Evolutionary conservation across 208 protist species (phyloP), one percentile per base, ranked within the genome.

Genomic region (Angomonas desouzai): DNA sequence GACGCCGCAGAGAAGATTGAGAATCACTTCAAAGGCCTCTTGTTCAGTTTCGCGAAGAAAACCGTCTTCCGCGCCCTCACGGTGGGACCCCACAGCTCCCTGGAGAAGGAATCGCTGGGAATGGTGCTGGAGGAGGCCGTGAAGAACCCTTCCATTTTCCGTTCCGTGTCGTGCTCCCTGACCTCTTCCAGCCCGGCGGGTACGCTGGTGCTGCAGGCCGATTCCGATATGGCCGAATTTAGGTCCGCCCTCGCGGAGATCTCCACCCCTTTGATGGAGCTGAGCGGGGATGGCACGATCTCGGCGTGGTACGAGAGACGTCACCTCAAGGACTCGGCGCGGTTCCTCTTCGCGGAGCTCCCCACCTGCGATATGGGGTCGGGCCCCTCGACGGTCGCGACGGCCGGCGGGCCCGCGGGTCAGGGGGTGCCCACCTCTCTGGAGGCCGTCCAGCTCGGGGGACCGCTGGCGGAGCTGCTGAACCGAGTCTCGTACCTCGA

Each of bases 231-330:
- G 33, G 62, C 70, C 2, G 28, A 58, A 2, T 70, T 74, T 16
- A 48, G 33, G 30, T 16, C 25, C 18, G 62, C 68, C 10, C 62
- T 79, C n/a, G 27, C 27, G 16, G 34, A 30, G n/a, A 62, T 57
- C 23, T 45, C 72, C 0, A 57, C 68, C 1, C 67, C 74, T 25
- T 28, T 86, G 48, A 59, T 76, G 55, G 76, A 80, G 64, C 58
- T 86, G 23, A 73, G 79, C 45, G 72, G 69, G 0, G 76, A 82
- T 49, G 34, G 48, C 6, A 27, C 45, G 18, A 23, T 51, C 18
- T 4, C 20, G 45, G 18, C 9, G 45, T n/a, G 33, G n/a, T 48
- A 56, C 38, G 20, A 32, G 11, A 38, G 30, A 28, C 20, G 36
- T 6, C 34, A 29, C 10, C 27, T 18, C 1, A 48, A 57, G 53